Percentiles rank a stretch among this genome's conserved stretches.
Evolutionary conservation across 169 alveolate genomes (phyloP).

Genomic region (Theileria parva): DNA sequence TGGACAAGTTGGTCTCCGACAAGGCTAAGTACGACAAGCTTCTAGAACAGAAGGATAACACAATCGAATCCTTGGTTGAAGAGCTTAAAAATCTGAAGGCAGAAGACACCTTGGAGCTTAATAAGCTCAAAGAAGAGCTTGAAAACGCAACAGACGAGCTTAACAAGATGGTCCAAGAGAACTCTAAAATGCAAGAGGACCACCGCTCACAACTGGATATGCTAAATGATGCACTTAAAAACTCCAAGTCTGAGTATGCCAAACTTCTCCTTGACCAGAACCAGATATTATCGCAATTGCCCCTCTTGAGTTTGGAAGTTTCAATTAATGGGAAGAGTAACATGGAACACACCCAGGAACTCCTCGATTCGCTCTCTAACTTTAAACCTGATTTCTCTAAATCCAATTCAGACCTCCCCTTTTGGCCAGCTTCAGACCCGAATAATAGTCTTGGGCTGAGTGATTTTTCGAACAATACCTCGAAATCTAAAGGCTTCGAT

Average conservation of each 20-base stretch:
- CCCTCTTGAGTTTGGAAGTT: conserved; percentile 31
- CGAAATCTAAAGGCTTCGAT: not conserved
- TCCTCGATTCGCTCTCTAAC: not conserved
- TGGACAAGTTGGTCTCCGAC: conserved; percentile 51
- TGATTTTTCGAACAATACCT: not conserved
- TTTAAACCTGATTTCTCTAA: not conserved
- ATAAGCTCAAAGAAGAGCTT: conserved; percentile 15
- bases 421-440: conserved; percentile 1
- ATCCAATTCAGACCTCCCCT: not conserved
- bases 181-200: not conserved
- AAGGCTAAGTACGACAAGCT: conserved; percentile 39
- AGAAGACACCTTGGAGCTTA: conserved; percentile 35
- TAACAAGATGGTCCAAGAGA: conserved; percentile 10
- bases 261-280: conserved; percentile 51
- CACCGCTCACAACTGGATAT: conserved; percentile 29
- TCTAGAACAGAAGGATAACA: conserved; percentile 48
- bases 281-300: conserved; percentile 63
- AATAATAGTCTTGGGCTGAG: not conserved
- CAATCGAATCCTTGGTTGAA: conserved; percentile 56
- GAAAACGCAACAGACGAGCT: conserved; percentile 20
- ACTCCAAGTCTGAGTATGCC: conserved; percentile 35
- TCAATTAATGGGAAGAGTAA: not conserved
- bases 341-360: not conserved
- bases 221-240: conserved; percentile 15
- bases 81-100: conserved; percentile 40